These are phyloP conservation scores for Litchi chinensis DNA, from an alignment of 345 rosid genomes.

Conservation along the genomic window DNA sequence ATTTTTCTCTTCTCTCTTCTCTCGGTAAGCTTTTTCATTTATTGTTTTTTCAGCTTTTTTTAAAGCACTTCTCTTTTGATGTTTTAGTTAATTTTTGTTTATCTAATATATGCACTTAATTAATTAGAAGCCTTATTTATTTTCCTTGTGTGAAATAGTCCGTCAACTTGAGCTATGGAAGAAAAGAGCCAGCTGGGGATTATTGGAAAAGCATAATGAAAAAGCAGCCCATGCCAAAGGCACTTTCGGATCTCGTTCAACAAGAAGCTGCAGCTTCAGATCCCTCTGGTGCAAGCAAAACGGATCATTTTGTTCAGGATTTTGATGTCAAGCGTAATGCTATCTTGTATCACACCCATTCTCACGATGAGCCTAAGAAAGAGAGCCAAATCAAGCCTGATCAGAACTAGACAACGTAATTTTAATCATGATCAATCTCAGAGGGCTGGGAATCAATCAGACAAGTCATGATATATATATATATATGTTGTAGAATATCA, in stretches of 20 bases:
- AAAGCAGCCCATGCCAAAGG: slow-evolving; percentile 61
- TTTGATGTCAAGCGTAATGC: slow-evolving; percentile 34
- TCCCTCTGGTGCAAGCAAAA: neutral
- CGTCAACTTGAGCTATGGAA: slow-evolving; percentile 46
- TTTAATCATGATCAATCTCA: neutral
- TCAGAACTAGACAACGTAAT: neutral
- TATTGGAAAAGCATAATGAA: slow-evolving; percentile 70
- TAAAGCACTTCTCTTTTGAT: neutral
- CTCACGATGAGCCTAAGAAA: neutral
- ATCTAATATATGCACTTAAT: neutral
- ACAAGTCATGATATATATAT: neutral
- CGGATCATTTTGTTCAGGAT: slow-evolving; percentile 32
- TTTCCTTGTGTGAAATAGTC: slow-evolving; percentile 23
- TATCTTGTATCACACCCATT: slow-evolving; percentile 41
- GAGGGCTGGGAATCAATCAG: neutral
- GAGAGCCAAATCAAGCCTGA: neutral
- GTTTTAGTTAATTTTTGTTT: neutral
- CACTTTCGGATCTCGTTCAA: slow-evolving; percentile 40
- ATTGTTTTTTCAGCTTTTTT: neutral
- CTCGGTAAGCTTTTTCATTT: slow-evolving; percentile 30
- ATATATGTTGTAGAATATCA: neutral
- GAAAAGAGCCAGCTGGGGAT: slow-evolving; percentile 44
- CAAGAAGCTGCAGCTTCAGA: slow-evolving; percentile 7
- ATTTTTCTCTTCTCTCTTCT: slow-evolving; percentile 33
- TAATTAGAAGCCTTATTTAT: no score